A percentile compares a stretch with the other conserved stretches of the same genome.
Conservation (phyloP, 345 rosid species). For the Syzygium aromaticum region DNA sequence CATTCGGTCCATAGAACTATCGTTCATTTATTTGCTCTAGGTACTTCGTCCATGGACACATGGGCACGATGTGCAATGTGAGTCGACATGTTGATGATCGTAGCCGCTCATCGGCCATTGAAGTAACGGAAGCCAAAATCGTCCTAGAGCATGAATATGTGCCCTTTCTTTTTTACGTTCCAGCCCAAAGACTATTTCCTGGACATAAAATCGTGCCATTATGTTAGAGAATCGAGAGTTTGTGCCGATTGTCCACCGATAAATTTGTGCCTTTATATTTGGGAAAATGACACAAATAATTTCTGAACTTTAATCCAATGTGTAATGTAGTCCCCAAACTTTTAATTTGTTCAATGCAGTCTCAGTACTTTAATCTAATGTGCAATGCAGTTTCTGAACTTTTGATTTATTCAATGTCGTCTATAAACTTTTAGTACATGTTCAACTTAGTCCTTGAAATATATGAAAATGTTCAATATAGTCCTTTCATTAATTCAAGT, state of each 20-base stretch:
- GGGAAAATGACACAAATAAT: too few relatives aligned
- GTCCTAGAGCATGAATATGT: background rate
- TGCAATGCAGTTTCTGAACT: too few relatives aligned
- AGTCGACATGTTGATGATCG: background rate
- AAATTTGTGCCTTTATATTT: background rate
- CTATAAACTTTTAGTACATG: too few relatives aligned
- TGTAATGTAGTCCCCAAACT: fast-evolving
- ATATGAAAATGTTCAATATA: too few relatives aligned
- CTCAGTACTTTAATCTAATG: too few relatives aligned
- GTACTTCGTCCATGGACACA: background rate
- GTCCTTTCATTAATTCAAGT: too few relatives aligned
- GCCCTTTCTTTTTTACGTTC: background rate
- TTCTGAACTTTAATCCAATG: too few relatives aligned
- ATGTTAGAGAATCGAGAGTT: too few relatives aligned
- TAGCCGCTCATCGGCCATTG: background rate
- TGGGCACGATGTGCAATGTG: background rate
- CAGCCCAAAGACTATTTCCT: background rate
- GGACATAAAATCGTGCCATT: background rate
- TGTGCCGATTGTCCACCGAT: background rate
- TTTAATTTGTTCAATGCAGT: too few relatives aligned
- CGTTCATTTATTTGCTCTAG: background rate
- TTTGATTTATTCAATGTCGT: too few relatives aligned
- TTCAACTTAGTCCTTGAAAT: too few relatives aligned
- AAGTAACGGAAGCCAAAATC: background rate
- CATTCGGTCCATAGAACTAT: background rate